phyloP scores from a whole-genome alignment of 768 basidiomycete species.

The Mycena crocata region DNA sequence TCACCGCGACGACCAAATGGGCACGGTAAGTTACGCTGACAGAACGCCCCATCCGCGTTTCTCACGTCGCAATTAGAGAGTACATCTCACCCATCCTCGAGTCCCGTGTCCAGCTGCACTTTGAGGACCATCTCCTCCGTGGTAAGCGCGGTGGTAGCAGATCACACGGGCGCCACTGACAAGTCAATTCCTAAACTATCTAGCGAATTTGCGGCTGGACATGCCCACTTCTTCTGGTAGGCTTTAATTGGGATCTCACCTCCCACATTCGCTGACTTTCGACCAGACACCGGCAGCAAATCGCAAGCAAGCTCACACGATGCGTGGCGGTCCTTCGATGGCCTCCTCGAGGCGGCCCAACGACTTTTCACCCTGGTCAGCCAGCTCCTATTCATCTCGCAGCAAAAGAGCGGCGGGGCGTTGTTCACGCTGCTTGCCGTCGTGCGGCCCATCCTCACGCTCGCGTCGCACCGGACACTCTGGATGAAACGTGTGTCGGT shows the following conservation, averaged over 20 bases:
- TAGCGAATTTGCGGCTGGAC: conserved; percentile 27
- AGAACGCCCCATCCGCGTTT: neutral
- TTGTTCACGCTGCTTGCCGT: conserved; percentile 14
- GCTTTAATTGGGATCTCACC: neutral
- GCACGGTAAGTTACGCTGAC: neutral
- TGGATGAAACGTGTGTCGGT: conserved; percentile 21
- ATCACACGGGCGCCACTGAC: too few species aligned
- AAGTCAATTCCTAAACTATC: neutral
- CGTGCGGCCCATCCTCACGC: conserved; percentile 9
- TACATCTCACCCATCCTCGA: conserved; percentile 11
- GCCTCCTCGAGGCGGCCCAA: neutral
- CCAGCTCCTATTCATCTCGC: conserved; percentile 19
- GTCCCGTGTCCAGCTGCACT: conserved; percentile 9
- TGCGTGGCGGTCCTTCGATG: conserved; percentile 14
- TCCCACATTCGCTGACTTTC: neutral
- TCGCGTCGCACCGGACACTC: neutral
- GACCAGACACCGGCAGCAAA: conserved; percentile 14
- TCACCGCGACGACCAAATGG: conserved; percentile 15
- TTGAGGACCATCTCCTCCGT: conserved; percentile 19
- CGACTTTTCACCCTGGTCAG: conserved; percentile 9
- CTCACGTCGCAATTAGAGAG: neutral
- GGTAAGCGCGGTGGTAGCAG: neutral
- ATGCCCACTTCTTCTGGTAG: conserved; percentile 24
- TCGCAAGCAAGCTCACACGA: conserved; percentile 7
- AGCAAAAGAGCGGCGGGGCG: conserved; percentile 10